phyloP scores from a whole-genome alignment of 768 basidiomycete species.

The Naganishia onofrii region DNA sequence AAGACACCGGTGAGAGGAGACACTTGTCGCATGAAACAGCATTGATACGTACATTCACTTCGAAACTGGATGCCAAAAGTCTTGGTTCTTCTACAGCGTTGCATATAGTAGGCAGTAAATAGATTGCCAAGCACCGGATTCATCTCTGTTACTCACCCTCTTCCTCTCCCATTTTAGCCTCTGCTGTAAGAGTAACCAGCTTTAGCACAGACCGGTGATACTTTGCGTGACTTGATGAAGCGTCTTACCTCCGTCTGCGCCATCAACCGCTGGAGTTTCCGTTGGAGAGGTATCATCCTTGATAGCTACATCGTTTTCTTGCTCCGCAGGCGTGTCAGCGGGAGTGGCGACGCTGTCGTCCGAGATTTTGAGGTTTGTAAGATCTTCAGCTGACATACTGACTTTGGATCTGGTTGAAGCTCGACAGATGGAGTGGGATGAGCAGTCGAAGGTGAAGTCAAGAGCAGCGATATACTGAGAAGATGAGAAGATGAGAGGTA shows the following conservation, averaged over 20 bases:
- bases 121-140: not conserved
- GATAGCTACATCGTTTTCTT: not conserved
- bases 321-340: not conserved
- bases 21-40: too few relatives aligned
- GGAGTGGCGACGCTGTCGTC: conserved; percentile 14
- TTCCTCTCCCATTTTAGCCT: not conserved
- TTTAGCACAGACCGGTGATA: not conserved
- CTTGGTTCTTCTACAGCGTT: conserved; percentile 5
- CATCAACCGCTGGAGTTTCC: not conserved
- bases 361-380: conserved; percentile 19
- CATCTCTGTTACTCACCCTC: not conserved
- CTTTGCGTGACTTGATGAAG: not conserved
- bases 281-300: not conserved
- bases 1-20: too few relatives aligned
- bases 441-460: too few relatives aligned
- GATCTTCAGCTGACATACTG: conserved; percentile 19
- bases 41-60: conserved; percentile 29
- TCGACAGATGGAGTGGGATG: too few relatives aligned
- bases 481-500: not conserved
- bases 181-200: not conserved
- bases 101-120: too few relatives aligned
- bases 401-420: too few relatives aligned
- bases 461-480: not conserved
- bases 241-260: conserved; percentile 1
- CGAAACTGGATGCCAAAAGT: conserved; percentile 22